phyloP scores from a whole-genome alignment of 805 yeast genomes.

The Cephaloascus albidus region DNA sequence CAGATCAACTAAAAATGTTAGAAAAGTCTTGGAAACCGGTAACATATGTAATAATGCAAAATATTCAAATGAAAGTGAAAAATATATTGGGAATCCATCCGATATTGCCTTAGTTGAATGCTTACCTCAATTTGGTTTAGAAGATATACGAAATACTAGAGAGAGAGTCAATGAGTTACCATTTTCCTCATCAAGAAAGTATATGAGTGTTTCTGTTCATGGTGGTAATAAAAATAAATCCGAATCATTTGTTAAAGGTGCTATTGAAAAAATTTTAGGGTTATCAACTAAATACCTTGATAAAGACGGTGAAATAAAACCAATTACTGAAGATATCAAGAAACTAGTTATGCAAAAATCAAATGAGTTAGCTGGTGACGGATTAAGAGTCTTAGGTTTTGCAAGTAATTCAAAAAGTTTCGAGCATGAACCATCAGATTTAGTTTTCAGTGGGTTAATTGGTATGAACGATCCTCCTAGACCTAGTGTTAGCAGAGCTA shows the following conservation, averaged over 20 bases:
- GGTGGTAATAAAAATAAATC: slow-evolving; percentile 47
- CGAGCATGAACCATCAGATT: slow-evolving; percentile 39
- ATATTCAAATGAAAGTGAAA: slow-evolving; percentile 58
- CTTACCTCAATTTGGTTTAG: slow-evolving; percentile 58
- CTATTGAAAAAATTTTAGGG: slow-evolving; percentile 63
- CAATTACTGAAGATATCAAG: slow-evolving; percentile 42
- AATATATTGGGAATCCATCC: slow-evolving; percentile 85
- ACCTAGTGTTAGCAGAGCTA: slow-evolving; percentile 68
- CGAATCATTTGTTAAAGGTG: slow-evolving; percentile 80
- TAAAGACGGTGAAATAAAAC: slow-evolving; percentile 49
- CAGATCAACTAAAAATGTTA: slow-evolving; percentile 45
- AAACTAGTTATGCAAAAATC: slow-evolving; percentile 48
- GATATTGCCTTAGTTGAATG: slow-evolving; percentile 85
- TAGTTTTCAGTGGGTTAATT: slow-evolving; percentile 75
- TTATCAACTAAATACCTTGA: slow-evolving; percentile 52
- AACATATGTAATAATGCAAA: slow-evolving; percentile 70
- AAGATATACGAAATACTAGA: slow-evolving; percentile 55
- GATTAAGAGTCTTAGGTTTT: slow-evolving; percentile 78
- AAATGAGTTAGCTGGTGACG: slow-evolving; percentile 63
- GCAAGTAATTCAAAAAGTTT: slow-evolving; percentile 42
- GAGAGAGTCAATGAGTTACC: slow-evolving; percentile 69
- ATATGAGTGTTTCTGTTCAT: slow-evolving; percentile 76
- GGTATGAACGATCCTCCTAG: slow-evolving; percentile 99
- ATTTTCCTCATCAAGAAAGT: slow-evolving; percentile 76
- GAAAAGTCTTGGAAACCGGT: slow-evolving; percentile 51